Evolutionary conservation across 2,329 filamentous ascomycete genomes (phyloP).

Genomic region (Beauveria australis): DNA sequence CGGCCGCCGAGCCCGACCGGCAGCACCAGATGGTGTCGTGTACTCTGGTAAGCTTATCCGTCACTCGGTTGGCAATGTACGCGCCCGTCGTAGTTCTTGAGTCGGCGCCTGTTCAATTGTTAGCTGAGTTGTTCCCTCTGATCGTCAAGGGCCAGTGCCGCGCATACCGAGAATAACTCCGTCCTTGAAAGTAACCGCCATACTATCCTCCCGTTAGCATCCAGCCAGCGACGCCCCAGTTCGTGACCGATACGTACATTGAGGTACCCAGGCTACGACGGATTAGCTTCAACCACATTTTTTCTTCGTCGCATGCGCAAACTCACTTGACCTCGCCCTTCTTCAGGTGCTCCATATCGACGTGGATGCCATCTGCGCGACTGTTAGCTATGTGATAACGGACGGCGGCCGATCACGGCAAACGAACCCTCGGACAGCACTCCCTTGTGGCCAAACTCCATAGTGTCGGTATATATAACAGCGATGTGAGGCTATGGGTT

Average conservation of each 20-base stretch:
- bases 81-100: slow-evolving; percentile 94
- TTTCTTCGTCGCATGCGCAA: neutral
- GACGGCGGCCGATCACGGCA: slow-evolving; percentile 16
- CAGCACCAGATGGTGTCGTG: slow-evolving; percentile 99
- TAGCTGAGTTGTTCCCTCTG: slow-evolving; percentile 1
- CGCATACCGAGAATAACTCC: slow-evolving; percentile 79
- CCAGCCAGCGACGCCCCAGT: slow-evolving; percentile 15
- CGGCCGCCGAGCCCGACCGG: slow-evolving; percentile 91
- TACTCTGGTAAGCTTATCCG: slow-evolving; percentile 97
- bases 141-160: neutral
- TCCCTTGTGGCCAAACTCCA: slow-evolving; percentile 58
- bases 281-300: slow-evolving; percentile 23
- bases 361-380: slow-evolving; percentile 84
- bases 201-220: slow-evolving; percentile 46
- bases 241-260: slow-evolving; percentile 55
- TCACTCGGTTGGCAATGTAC: slow-evolving; percentile 98
- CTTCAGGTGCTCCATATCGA: slow-evolving; percentile 98
- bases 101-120: slow-evolving; percentile 60
- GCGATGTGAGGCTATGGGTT: neutral
- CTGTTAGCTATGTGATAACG: slow-evolving; percentile 16
- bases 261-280: slow-evolving; percentile 78
- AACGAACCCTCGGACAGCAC: slow-evolving; percentile 54
- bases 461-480: slow-evolving; percentile 21
- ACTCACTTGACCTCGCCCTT: slow-evolving; percentile 97
- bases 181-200: slow-evolving; percentile 98